Evolutionary conservation across 2,329 filamentous ascomycete genomes (phyloP).

Genomic region (Paecilomyces formosus): DNA sequence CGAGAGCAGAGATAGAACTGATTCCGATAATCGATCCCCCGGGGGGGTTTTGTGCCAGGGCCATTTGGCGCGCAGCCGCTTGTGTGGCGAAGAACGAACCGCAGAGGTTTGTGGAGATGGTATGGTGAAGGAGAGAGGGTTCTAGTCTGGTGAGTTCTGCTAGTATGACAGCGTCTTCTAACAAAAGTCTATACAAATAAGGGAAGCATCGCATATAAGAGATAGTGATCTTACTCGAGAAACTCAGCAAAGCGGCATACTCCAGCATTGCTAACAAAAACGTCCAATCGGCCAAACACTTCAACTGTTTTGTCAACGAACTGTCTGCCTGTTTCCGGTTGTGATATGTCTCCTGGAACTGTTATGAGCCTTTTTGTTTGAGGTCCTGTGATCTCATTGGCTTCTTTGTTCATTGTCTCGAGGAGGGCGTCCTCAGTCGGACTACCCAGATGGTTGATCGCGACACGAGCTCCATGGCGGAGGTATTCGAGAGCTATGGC

Average conservation of each 20-base stretch:
- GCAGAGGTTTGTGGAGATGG: conserved; percentile 72
- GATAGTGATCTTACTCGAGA: conserved; percentile 49
- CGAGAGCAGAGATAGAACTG: conserved; percentile 33
- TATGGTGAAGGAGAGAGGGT: conserved; percentile 61
- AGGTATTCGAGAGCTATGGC: conserved; percentile 77
- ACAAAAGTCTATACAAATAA: too few relatives aligned
- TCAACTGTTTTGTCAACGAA: conserved; percentile 62
- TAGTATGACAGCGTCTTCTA: too few relatives aligned
- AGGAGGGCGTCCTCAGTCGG: conserved; percentile 22
- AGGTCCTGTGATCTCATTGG: conserved; percentile 16
- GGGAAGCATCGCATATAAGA: too few relatives aligned
- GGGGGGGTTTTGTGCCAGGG: conserved; percentile 57
- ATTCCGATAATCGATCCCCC: conserved; percentile 66
- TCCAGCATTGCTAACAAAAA: conserved; percentile 84
- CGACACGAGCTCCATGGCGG: conserved; percentile 67
- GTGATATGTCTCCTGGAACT: conserved; percentile 68
- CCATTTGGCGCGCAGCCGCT: conserved; percentile 79
- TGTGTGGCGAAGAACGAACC: conserved; percentile 86
- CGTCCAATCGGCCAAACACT: conserved; percentile 50
- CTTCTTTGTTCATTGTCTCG: conserved; percentile 21
- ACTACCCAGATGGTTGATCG: conserved; percentile 67
- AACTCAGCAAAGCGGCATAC: conserved; percentile 86
- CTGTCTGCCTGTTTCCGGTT: conserved; percentile 61
- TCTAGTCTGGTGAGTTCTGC: conserved; percentile 58
- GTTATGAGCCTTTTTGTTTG: conserved; percentile 48